Conservation (phyloP, 2,329 filamentous ascomycete genomes). For the Cytospora piceae region DNA sequence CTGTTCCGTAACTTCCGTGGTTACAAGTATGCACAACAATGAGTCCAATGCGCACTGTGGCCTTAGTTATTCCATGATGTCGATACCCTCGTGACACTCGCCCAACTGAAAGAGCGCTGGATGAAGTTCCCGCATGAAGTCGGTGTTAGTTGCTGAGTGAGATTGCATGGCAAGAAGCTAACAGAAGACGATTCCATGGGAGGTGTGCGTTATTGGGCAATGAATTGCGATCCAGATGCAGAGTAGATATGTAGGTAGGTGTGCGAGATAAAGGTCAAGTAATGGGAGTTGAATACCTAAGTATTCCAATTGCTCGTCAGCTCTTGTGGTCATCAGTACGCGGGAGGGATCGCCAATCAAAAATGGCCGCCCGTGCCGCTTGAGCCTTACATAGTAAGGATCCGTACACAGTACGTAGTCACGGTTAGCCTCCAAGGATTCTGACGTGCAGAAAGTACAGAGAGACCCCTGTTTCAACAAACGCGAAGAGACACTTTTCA, state of each 20-base stretch:
- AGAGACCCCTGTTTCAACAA: constrained; percentile 26
- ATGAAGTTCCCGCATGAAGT: too few relatives aligned
- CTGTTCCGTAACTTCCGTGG: too few relatives aligned
- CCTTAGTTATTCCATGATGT: too few relatives aligned
- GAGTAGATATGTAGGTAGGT: too few relatives aligned
- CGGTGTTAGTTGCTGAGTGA: background rate
- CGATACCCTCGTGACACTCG: too few relatives aligned
- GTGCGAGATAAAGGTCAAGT: background rate
- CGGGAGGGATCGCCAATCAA: background rate
- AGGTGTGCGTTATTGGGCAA: background rate
- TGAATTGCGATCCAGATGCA: background rate
- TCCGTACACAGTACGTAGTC: background rate
- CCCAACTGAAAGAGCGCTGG: too few relatives aligned
- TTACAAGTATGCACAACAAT: too few relatives aligned
- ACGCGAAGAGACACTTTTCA: constrained; percentile 28
- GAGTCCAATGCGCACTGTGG: too few relatives aligned
- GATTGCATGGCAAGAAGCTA: background rate
- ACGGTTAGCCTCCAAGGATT: constrained; percentile 15
- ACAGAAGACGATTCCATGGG: background rate
- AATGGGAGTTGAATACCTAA: background rate
- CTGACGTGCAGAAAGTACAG: constrained; percentile 11
- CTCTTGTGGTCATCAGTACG: too few relatives aligned
- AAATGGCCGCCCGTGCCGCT: background rate
- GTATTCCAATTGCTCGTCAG: background rate
- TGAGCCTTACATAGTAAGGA: background rate